Base-by-base conservation (phyloP, 306 rosid species). In the Mucuna pruriens region DNA sequence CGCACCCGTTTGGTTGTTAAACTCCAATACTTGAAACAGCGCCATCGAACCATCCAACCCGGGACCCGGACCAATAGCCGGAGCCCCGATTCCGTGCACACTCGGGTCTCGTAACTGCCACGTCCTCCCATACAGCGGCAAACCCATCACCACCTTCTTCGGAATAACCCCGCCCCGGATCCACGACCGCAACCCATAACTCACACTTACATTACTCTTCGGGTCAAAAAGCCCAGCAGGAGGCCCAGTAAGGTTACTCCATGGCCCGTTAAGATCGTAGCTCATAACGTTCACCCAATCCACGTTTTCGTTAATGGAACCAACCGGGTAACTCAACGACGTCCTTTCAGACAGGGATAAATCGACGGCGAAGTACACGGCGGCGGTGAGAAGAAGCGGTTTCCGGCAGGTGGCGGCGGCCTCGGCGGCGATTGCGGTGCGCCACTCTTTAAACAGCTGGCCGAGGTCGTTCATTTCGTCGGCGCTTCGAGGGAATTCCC, bases 211-310 rank as follows among this genome's bases (percentile, higher is more conserved):
- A 0, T 89, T 88, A 6, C 79, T 76, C 3, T 22, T 74, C 22
- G 98, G 90, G 86, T 90, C 80, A 0, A 84, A 89, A 19, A 88
- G 39, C 9, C 90, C 86, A 0, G 94, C 62, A 0, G 84, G 84
- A 13, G 87, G 77, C 15, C 87, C 87, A 44, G 84, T 79, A 2
- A 1, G 15, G 10, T 79, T 84, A 34, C 31, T 36, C 94, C 91
- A 88, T 1, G 95, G 31, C 66, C 95, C 95, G 4, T 81, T 87
- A 75, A 85, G 85, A 3, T 91, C 94, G 11, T 80, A 90, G 6
- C 82, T 85, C 98, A 92, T 92, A 0, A 78, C 90, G 29, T 90
- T 94, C 79, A 90, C 42, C 90, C 92, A 92, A 33, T 94, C 97
- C 68, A 92, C 12, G 57, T 84, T 88, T 0, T 66, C 39, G 17